Conservation (phyloP, 1,139 yeast genomes). For the Yamadazyma trypodendri region DNA sequence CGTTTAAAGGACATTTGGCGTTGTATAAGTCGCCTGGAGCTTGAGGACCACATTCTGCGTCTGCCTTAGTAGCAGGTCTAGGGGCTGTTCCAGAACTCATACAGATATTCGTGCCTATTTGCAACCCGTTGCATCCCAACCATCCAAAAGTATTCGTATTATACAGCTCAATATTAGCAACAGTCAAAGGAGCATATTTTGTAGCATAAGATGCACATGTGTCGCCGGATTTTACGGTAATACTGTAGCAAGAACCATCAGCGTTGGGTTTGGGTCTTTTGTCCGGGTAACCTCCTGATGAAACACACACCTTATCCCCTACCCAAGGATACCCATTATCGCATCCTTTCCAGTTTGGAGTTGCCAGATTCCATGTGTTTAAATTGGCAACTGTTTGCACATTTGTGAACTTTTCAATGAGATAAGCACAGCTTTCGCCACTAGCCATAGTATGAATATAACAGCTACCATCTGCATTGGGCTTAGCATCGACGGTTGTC, state of each 20-base stretch:
- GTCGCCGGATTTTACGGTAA: conserved; percentile 8
- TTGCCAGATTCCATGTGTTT: conserved; percentile 10
- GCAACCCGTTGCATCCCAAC: conserved; percentile 15
- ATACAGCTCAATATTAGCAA: conserved; percentile 16
- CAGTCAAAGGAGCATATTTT: conserved; percentile 34
- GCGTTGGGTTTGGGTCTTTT: conserved; percentile 5
- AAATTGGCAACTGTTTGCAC: conserved; percentile 1
- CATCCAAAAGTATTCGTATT: conserved; percentile 14
- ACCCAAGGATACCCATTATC: not conserved
- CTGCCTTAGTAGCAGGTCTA: conserved; percentile 12
- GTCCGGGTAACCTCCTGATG: conserved; percentile 9
- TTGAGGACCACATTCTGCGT: conserved; percentile 18
- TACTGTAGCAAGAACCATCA: conserved; percentile 9
- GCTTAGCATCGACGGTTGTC: too few relatives aligned
- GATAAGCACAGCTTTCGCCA: conserved; percentile 9
- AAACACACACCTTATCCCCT: conserved; percentile 9
- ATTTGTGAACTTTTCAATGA: too few relatives aligned
- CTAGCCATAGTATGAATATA: conserved; percentile 2
- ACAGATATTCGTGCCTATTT: conserved; percentile 14
- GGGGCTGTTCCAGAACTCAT: conserved; percentile 17
- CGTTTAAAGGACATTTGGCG: conserved; percentile 18
- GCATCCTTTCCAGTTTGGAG: conserved; percentile 15
- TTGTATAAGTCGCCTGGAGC: conserved; percentile 16
- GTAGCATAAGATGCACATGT: conserved; percentile 5
- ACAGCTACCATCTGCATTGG: conserved; percentile 9